These are phyloP conservation scores for Cadophora gregata DNA, from an alignment of 2,329 filamentous ascomycete genomes.

Conservation along the genomic window DNA sequence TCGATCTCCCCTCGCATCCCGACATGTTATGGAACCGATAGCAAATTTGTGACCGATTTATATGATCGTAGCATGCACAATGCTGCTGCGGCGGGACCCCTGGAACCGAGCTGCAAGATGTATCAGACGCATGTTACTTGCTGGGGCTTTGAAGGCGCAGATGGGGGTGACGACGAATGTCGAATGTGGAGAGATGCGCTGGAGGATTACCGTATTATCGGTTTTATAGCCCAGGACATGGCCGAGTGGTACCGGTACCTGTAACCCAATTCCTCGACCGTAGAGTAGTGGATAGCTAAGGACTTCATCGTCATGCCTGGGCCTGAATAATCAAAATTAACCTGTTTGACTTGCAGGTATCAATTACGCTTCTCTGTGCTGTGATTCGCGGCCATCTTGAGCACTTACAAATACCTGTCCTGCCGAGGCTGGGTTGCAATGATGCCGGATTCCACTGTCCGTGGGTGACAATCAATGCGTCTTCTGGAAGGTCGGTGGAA, in stretches of 20 bases:
- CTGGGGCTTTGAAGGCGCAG: neutral
- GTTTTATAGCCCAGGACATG: conserved; percentile 10
- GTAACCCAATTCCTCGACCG: neutral
- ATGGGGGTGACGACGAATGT: neutral
- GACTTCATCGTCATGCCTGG: conserved; percentile 1
- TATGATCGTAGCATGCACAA: neutral
- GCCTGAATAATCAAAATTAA: neutral
- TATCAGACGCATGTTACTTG: neutral
- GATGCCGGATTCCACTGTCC: neutral
- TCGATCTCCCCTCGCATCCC: neutral
- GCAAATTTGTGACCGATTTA: neutral
- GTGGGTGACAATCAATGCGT: neutral
- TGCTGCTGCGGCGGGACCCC: neutral
- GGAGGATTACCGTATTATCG: conserved; percentile 29
- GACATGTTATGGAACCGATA: neutral
- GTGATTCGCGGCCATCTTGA: conserved; percentile 1
- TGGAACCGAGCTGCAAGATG: neutral
- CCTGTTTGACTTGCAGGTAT: conserved; percentile 1
- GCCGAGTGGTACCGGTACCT: neutral
- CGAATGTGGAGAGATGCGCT: conserved; percentile 13
- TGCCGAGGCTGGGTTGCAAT: conserved; percentile 2
- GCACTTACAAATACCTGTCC: neutral
- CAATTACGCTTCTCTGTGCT: neutral
- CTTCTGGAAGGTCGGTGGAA: conserved; percentile 9
- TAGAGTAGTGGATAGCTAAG: neutral